A percentile compares a stretch with the other conserved stretches of the same genome.
phyloP scores from a whole-genome alignment of 768 basidiomycete genomes.

The Pisolithus albus region DNA sequence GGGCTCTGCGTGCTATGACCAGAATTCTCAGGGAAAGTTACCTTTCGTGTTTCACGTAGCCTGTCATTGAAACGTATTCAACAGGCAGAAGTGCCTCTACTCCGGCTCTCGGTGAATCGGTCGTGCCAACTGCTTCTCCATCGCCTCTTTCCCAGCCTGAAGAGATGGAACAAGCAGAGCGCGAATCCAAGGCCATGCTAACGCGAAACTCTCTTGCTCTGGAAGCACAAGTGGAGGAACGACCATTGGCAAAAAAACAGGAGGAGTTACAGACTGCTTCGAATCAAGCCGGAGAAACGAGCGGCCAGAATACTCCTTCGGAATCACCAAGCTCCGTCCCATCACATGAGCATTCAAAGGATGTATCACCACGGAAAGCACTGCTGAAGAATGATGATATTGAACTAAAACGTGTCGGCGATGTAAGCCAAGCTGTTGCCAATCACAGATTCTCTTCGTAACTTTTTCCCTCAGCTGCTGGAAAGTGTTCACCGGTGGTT shows the following conservation, averaged over 20 bases:
- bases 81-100: conserved; percentile 15
- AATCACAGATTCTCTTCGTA: background rate
- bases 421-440: conserved; percentile 38
- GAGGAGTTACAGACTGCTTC: conserved; percentile 58
- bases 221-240: conserved; percentile 78
- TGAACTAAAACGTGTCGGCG: conserved; percentile 73
- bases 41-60: background rate
- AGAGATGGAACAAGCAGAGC: conserved; percentile 39
- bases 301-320: conserved; percentile 2
- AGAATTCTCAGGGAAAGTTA: conserved; percentile 18
- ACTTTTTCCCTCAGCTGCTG: conserved; percentile 51
- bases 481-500: conserved; percentile 73
- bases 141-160: conserved; percentile 22
- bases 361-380: conserved; percentile 58
- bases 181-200: conserved; percentile 49
- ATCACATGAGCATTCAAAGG: conserved; percentile 20
- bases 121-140: conserved; percentile 6
- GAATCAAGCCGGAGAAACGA: conserved; percentile 10
- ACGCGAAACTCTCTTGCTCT: conserved; percentile 67
- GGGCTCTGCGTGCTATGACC: conserved; percentile 17
- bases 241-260: conserved; percentile 84
- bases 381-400: conserved; percentile 81
- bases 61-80: conserved; percentile 7
- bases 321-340: conserved; percentile 11
- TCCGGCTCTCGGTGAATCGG: conserved; percentile 14